Base-by-base conservation (phyloP, 1,139 yeast genomes). In the Geotrichum europaeum region DNA sequence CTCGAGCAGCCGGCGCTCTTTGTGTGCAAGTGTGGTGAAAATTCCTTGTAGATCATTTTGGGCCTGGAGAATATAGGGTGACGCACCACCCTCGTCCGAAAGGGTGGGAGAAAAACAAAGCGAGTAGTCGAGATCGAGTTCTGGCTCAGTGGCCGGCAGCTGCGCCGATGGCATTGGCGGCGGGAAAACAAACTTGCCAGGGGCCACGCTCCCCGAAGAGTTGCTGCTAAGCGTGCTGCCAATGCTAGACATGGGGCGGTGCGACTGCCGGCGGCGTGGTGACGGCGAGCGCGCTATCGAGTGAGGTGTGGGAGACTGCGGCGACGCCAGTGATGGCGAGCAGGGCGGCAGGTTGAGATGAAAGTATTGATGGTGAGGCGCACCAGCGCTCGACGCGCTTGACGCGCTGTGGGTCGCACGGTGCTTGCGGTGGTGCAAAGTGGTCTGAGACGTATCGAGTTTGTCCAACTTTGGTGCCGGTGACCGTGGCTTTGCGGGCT, bases 1-100 rank as follows among this genome's bases (percentile, higher is more conserved):
- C 62, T 74, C 77, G 36, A 74, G 67, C 30, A 73, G 75, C 28
- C 70, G 67, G 10, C 77, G 70, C 61, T 74, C 76, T 60, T 74
- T 73, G 63, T 68, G 67, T 28, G 77, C 77, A 62, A 74, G 67
- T 34, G 69, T 63, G 36, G 69, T 73, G 58, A 74, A 69, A 10
- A 74, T 65, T 55, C 72, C 73, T 64, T 74, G 76, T 30, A 73
- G 61, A 56, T 66, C 67, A 13, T 71, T 68, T 45, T 67, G 66
- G 45, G 36, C 25, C 61, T 64, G 52, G 22, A 66, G 61, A 22
- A 67, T 63, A 58, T 65, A 67, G 25, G 69, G 70, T 9, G 70
- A 66, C 47, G 47, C 47, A 40, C 47, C 47, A 15, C 47, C 47
- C 7, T 40, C 47, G 47, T 40, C 47, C 47, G 47, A 40, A 15